phyloP scores from a whole-genome alignment of 2,329 filamentous ascomycete species.

The Zymoseptoria brevis region DNA sequence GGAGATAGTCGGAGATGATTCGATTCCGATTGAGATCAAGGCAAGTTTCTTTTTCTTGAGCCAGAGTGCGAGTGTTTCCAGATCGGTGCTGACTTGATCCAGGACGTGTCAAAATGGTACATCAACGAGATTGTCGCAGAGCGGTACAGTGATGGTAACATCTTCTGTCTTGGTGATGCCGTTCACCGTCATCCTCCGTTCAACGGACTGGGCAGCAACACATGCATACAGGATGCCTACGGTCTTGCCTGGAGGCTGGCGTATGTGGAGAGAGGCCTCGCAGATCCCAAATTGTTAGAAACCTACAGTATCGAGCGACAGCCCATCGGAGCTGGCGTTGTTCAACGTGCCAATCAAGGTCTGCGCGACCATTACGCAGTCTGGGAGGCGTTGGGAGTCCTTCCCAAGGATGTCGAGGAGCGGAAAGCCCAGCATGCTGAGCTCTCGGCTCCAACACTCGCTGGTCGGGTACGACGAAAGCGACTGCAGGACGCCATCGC shows the following conservation, averaged over 20 bases:
- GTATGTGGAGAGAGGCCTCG: conserved; percentile 19
- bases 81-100: background rate
- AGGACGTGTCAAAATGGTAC: conserved; percentile 50
- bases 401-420: conserved; percentile 21
- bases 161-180: conserved; percentile 51
- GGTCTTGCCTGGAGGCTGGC: conserved; percentile 15
- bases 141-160: conserved; percentile 43
- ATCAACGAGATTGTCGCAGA: conserved; percentile 57
- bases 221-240: conserved; percentile 11
- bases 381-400: conserved; percentile 26
- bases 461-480: conserved; percentile 33
- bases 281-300: conserved; percentile 19
- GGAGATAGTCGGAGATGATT: conserved; percentile 50
- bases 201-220: conserved; percentile 45
- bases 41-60: background rate
- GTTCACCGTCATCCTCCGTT: conserved; percentile 50
- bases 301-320: conserved; percentile 29
- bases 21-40: conserved; percentile 41
- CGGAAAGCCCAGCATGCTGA: conserved; percentile 24
- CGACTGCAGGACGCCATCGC: conserved; percentile 23
- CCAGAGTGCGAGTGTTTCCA: background rate
- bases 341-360: conserved; percentile 49
- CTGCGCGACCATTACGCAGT: conserved; percentile 43
- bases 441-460: conserved; percentile 21
- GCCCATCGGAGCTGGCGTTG: conserved; percentile 40